Conservation (phyloP, 495 filamentous ascomycete genomes). For the Oleoguttula mirabilis region DNA sequence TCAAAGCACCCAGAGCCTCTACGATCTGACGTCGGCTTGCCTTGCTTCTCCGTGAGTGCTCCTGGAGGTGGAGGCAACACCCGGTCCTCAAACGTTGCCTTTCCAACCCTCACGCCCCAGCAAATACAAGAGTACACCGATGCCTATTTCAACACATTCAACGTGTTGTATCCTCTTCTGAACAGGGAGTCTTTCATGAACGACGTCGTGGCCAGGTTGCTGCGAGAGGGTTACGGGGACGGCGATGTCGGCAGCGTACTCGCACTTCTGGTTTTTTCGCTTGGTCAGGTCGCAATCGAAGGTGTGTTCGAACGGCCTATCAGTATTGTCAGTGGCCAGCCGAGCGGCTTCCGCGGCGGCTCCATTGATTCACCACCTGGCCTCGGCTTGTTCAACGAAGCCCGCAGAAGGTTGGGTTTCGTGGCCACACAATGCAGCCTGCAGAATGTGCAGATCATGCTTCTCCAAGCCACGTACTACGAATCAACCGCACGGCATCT, state of each 20-base stretch:
- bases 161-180: conserved; percentile 44
- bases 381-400: conserved; percentile 47
- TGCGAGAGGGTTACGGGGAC: conserved; percentile 38
- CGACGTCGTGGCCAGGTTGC: conserved; percentile 34
- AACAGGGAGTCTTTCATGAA: conserved; percentile 41
- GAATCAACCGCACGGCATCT: conserved; percentile 23
- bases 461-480: conserved; percentile 29
- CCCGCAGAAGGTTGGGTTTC: conserved; percentile 46
- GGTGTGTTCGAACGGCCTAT: conserved; percentile 36
- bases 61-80: conserved; percentile 1
- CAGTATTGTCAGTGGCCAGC: conserved; percentile 31
- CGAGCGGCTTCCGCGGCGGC: conserved; percentile 44
- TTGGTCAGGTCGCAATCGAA: conserved; percentile 43
- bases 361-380: conserved; percentile 40
- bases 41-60: conserved; percentile 8
- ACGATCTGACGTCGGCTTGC: conserved; percentile 18
- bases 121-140: conserved; percentile 39
- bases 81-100: conserved; percentile 19
- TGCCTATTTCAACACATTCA: conserved; percentile 45
- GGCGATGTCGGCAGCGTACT: conserved; percentile 38
- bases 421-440: conserved; percentile 41
- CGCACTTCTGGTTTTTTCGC: conserved; percentile 44
- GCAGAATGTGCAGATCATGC: conserved; percentile 45
- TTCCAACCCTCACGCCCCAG: conserved; percentile 35
- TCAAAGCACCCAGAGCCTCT: conserved; percentile 28